Evolutionary conservation across 371 early-diverging fungal species (phyloP), one percentile per base, ranked within the genome.

Genomic region (Paramicrosporidium saccamoebae): DNA sequence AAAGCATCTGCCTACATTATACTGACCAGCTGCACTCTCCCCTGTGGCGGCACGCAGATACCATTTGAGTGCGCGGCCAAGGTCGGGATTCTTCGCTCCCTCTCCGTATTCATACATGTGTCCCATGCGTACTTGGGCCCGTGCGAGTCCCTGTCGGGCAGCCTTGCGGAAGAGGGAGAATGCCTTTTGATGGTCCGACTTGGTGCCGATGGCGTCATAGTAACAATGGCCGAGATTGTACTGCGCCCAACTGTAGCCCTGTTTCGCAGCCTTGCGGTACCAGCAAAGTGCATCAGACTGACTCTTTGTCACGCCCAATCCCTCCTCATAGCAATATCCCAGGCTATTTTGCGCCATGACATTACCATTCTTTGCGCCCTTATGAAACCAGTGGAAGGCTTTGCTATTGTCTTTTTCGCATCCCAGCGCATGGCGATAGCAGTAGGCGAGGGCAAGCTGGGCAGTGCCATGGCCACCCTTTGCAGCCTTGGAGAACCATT

Each of bases 181-280:
- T 6, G 94, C 86, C 30, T 68, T 58, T n/a, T 56, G 50, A 35
- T 90, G 86, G 21, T 59, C 56, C 19, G 57, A 60, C 7, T 48
- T 48, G 11, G 79, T 39, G 1, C 58, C 43, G 17, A 50, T 48
- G n/a, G 68, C 68, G 5, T 48, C 41, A 10, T 90, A 40, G 33
- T 82, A 86, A 86, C 88, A 90, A 2, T 78, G 77, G 10, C 75
- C 64, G 13, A 94, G 46, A 1, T 78, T 78, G 40, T 88, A 62
- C 44, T 78, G 67, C 10, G 88, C 75, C 22, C 82, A 77, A 3
- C 71, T 61, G 28, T 88, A 62, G 14, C 66, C 71, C 22, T 67
- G 65, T 22, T 71, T 58, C 2, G 86, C 81, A 0, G 92, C 86
- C 8, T 58, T 46, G 24, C 51, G 50, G 35, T 77, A 79, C 14